Evolutionary conservation across 1,284 basidiomycete genomes (phyloP).

Genomic region (Apiotrichum akiyoshidainum): DNA sequence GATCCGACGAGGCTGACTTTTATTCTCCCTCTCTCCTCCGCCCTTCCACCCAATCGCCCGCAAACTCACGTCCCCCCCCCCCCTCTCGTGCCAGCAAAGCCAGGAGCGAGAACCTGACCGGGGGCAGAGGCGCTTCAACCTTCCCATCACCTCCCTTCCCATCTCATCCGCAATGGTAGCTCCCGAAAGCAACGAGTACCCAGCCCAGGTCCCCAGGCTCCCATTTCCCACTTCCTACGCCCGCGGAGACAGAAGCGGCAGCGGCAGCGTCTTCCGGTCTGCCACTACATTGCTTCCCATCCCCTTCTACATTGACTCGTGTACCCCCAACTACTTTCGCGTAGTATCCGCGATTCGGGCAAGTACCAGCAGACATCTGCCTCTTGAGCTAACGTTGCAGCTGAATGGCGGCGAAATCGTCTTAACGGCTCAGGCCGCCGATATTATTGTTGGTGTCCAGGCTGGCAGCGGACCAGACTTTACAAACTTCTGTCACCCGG

Average conservation of each 20-base stretch:
- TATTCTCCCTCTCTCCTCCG: no score
- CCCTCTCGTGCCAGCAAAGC: no score
- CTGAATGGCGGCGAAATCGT: not conserved
- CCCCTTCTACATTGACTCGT: not conserved
- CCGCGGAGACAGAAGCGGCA: no score
- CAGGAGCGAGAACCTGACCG: no score
- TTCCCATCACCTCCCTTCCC: no score
- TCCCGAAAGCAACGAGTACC: not conserved
- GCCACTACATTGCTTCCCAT: not conserved
- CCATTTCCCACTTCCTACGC: not conserved
- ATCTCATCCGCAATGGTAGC: no score
- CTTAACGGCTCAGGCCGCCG: not conserved
- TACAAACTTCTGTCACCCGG: constrained; percentile 15
- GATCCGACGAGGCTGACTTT: no score
- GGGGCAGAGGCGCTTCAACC: no score
- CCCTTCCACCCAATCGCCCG: no score
- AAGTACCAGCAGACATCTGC: not conserved
- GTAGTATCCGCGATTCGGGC: not conserved
- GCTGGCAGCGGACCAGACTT: not conserved
- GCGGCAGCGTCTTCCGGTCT: not conserved
- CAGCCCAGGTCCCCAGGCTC: not conserved
- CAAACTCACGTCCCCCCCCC: no score
- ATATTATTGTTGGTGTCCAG: not conserved
- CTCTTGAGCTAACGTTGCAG: not conserved
- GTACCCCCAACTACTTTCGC: not conserved